Evolutionary conservation across 306 rosid genomes (phyloP), one percentile per base, ranked within the genome.

Genomic region (Rosa chinensis): DNA sequence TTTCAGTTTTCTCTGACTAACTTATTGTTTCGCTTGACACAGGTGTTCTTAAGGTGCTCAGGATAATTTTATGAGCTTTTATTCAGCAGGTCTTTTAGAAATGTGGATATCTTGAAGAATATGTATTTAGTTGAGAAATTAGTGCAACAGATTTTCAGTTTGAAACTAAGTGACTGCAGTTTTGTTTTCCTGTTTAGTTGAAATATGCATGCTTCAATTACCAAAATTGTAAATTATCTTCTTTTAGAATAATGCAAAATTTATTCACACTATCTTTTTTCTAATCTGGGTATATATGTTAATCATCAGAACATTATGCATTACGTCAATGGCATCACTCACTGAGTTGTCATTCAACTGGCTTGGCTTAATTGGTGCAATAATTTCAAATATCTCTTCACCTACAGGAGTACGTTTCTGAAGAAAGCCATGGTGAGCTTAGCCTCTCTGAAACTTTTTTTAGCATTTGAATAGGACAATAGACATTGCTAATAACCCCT

Each of bases 341-440:
- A 88, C 87, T 53, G 91, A 88, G 81, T 77, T 88, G 81, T 88
- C 91, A 20, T 88, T 88, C 80, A 88, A 88, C 84, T 88, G 91
- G 91, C 58, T 62, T 20, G 91, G 91, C 37, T 88, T 88, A 78
- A 79, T 83, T 42, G 85, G 91, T 83, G 91, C 91, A 42, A 88
- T 88, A 89, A 88, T 88, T 81, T 88, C 91, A 68, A 88, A 88
- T 35, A 83, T 88, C 61, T 83, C 91, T 85, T 88, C 58, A 88
- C 91, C 39, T 88, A 88, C 77, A 88, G 91, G 83, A 88, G 91
- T 79, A 55, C 81, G 75, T 85, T 85, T 64, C 92, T 97, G 69
- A 94, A 94, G 97, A 94, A 94, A 83, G 98, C 98, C 78, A 94
- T 94, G 97, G 98, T 94, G 71, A 84, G 72, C 61, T 64, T 17